phyloP scores from a whole-genome alignment of 179 eudicot genomes.

The Nepenthes alata region DNA sequence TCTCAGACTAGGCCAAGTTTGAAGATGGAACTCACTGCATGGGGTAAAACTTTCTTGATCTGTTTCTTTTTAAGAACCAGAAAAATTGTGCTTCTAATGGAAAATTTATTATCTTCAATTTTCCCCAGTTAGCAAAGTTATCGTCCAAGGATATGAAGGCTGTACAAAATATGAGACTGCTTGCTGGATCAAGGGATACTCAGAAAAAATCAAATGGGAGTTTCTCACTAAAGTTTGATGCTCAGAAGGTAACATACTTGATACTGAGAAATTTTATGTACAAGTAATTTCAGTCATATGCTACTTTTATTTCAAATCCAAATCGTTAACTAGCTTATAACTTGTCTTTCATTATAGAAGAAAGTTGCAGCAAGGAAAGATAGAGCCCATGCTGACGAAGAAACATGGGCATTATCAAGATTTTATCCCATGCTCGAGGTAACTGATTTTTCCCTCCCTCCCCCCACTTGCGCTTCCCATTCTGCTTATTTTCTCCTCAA shows the following conservation, averaged over 20 bases:
- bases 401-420: constrained; percentile 77
- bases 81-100: background rate
- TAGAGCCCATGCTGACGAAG: constrained; percentile 60
- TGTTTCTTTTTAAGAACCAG: too few relatives aligned
- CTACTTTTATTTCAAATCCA: background rate
- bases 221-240: constrained; percentile 88
- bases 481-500: background rate
- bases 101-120: background rate
- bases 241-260: constrained; percentile 44
- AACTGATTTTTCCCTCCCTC: background rate
- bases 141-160: constrained; percentile 66
- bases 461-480: background rate
- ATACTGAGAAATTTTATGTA: too few relatives aligned
- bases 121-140: constrained; percentile 65
- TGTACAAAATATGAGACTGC: constrained; percentile 62
- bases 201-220: constrained; percentile 48
- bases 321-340: constrained; percentile 8
- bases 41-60: too few relatives aligned
- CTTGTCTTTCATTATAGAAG: constrained; percentile 33
- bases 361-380: constrained; percentile 79
- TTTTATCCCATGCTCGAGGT: constrained; percentile 97
- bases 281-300: too few relatives aligned
- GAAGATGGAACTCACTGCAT: too few relatives aligned
- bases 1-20: too few relatives aligned
- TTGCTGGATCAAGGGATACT: constrained; percentile 48